Evolutionary conservation across 257 asterid species (phyloP), one percentile per base, ranked within the genome.

Genomic region (Ligustrum vulgare): DNA sequence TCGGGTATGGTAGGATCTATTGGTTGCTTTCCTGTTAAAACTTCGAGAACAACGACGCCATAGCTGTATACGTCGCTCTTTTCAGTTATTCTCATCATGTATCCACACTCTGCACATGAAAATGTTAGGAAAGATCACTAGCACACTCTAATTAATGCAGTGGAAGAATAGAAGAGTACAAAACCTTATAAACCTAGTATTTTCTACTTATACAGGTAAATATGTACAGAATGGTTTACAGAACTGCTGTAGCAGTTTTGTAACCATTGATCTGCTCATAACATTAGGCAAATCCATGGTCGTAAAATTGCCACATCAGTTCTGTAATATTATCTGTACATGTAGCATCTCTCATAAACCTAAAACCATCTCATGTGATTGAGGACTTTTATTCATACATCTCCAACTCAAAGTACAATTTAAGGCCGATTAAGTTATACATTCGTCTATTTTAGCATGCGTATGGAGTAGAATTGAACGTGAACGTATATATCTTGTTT

Each of bases 21-120:
- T 8, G 98, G 93, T 70, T 91, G 96, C 69, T 90, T 91, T 16
- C 98, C 96, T 0, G 97, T 93, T 54, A 93, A 58, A 6, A 93
- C 87, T 77, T 93, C 98, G 18, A 93, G 83, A 33, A 92, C 86
- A n/a, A 92, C 98, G 0, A 92, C 97, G 36, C 97, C 98, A 51
- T 80, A 92, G 85, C 97, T 91, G 76, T 91, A 93, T 0, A 91
- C 96, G 2, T 93, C 98, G 28, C 97, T 93, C 81, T 89, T 93
- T 72, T 91, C 96, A 5, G 98, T 93, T 72, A 93, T 88, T 76
- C 91, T 93, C 86, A 75, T 88, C 90, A 76, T 86, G 85, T 89
- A 93, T n/a, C 97, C 97, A 37, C 89, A 93, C 83, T 93, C 98
- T 93, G 84, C 85, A 81, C 45, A 10, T 18, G 2, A 70, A 66